phyloP scores from a whole-genome alignment of 2,329 filamentous ascomycete species.

The Sordariomycetes sp. region DNA sequence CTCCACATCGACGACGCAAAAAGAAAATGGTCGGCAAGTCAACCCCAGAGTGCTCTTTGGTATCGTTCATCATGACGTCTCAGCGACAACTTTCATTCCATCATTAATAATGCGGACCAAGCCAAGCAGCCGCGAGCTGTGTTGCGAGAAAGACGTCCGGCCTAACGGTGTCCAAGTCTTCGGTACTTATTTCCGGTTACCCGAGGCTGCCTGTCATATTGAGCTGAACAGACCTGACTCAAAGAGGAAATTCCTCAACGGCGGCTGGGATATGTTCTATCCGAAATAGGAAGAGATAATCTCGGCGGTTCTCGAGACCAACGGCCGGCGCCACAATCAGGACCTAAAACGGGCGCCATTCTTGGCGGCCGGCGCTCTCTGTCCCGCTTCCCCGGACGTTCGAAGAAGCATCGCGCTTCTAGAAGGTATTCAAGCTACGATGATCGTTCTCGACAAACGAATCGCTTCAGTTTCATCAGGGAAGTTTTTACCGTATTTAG shows the following conservation, averaged over 20 bases:
- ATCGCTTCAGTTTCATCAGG: background rate
- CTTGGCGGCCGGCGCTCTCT: background rate
- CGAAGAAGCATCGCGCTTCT: background rate
- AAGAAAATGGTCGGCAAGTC: too few species aligned
- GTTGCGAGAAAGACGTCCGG: background rate
- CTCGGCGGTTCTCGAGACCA: background rate
- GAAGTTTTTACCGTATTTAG: background rate
- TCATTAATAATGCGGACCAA: background rate
- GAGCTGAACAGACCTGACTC: background rate
- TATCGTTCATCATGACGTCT: background rate
- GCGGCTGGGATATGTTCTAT: background rate
- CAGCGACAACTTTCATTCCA: background rate
- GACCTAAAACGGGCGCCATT: background rate
- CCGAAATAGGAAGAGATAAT: slow-evolving; percentile 3
- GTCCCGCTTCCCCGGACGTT: background rate
- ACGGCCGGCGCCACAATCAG: background rate
- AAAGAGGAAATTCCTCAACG: background rate
- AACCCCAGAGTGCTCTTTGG: background rate
- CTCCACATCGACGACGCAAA: too few species aligned
- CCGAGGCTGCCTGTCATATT: background rate
- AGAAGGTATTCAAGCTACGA: background rate
- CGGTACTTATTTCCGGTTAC: background rate
- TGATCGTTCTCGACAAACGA: background rate
- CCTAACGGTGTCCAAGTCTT: background rate
- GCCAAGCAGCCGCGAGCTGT: background rate